Evolutionary conservation across 371 early-diverging fungal species (phyloP), one percentile per base, ranked within the genome.

Genomic region (Mucor velutinosus): DNA sequence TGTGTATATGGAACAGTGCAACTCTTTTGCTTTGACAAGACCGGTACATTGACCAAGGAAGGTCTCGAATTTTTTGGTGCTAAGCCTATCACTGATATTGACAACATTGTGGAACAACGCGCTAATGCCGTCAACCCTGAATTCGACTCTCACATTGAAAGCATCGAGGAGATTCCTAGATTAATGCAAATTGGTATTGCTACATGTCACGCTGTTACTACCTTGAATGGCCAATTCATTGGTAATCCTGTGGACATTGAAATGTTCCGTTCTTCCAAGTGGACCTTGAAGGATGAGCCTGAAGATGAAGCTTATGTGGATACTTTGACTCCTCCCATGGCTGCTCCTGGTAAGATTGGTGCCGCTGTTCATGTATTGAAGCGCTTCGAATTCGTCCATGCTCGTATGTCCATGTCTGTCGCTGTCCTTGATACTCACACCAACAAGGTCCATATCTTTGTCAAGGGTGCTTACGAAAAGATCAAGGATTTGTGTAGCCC

Each of bases 161-260:
- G 69, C 23, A 70, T 83, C 33, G 70, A 73, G 27, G 62, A 71
- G 37, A 64, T 79, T 23, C 80, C 85, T 30, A 69, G 71, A 7
- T 63, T 77, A 56, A 73, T 85, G 69, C 87, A 88, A 60, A 74
- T 83, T 19, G 95, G 90, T 21, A 73, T 95, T 65, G 87, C 90
- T 21, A 78, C 93, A 4, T 96, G 97, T 74, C 97, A 98, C 75
- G 86, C 92, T 3, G 89, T 97, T 6, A 82, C 90, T 7, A 82
- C 82, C n/a, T 83, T 95, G 37, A 87, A 88, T n/a, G 84, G 86
- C 19, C 84, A 82, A 59, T 83, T 88, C 39, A 87, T 95, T 62
- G 70, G 68, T 39, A 96, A 98, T 77, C 93, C 94, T 63, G 91
- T 98, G 32, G 98, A 98, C 76, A 86, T 96, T 47, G 95, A 95